These are phyloP conservation scores for Aspergillus pseudoterreus DNA, from an alignment of 2,329 filamentous ascomycete genomes.

Conservation along the genomic window DNA sequence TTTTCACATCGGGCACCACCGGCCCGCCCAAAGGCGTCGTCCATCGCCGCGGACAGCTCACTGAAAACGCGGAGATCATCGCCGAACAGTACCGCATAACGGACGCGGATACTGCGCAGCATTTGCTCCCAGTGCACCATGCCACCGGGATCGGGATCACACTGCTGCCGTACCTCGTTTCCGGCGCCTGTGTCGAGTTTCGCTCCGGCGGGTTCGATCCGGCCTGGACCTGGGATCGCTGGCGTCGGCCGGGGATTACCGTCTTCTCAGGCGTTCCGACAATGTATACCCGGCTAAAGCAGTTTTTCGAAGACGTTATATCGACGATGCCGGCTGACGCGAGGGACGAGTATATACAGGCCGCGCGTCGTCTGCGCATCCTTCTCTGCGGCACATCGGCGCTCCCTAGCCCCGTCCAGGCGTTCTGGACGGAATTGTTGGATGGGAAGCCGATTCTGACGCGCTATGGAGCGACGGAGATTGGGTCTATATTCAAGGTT, in stretches of 20 bases:
- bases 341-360: conserved; percentile 39
- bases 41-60: conserved; percentile 34
- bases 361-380: conserved; percentile 22
- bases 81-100: conserved; percentile 36
- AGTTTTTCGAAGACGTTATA: conserved; percentile 38
- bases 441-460: conserved; percentile 35
- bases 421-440: conserved; percentile 42
- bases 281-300: conserved; percentile 46
- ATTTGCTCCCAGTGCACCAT: conserved; percentile 47
- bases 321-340: conserved; percentile 16
- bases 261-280: conserved; percentile 50
- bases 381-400: conserved; percentile 43
- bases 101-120: conserved; percentile 35
- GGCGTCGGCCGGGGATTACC: conserved; percentile 35
- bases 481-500: conserved; percentile 43
- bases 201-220: conserved; percentile 42
- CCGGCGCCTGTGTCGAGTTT: conserved; percentile 44
- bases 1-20: conserved; percentile 37
- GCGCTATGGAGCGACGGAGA: conserved; percentile 44
- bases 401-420: conserved; percentile 47
- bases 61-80: conserved; percentile 19
- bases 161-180: conserved; percentile 46
- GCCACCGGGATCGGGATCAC: conserved; percentile 39
- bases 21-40: conserved; percentile 37
- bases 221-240: conserved; percentile 44